Conservation (phyloP, 2,329 filamentous ascomycete species). For the Phyllachora maydis region DNA sequence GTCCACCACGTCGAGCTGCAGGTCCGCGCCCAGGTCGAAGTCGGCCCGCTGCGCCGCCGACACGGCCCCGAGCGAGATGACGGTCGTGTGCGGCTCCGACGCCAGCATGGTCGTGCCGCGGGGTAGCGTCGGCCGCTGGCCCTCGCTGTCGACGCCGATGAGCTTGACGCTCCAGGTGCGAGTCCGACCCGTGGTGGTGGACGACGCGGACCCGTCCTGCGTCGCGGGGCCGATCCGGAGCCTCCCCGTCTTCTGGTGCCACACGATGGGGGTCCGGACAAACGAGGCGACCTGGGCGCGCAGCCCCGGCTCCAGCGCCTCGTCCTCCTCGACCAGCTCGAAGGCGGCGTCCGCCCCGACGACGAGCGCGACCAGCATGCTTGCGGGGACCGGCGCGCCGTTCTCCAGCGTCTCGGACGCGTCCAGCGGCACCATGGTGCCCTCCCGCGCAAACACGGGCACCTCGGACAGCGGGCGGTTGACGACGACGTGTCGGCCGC, state of each 20-base stretch:
- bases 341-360: conserved; percentile 25
- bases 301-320: background rate
- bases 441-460: conserved; percentile 33
- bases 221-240: background rate
- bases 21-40: conserved; percentile 4
- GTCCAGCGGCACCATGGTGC: conserved; percentile 37
- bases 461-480: conserved; percentile 24
- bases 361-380: conserved; percentile 25
- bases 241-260: background rate
- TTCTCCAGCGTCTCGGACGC: conserved; percentile 17
- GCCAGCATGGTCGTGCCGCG: conserved; percentile 1
- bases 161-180: conserved; percentile 7
- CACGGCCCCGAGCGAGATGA: conserved; percentile 3
- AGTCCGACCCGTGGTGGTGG: background rate
- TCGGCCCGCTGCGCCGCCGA: conserved; percentile 3
- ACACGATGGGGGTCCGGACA: conserved; percentile 5
- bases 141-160: conserved; percentile 5
- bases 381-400: conserved; percentile 22
- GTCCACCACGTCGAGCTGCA: conserved; percentile 8
- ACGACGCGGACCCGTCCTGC: no score
- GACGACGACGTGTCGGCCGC: conserved; percentile 27
- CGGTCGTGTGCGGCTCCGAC: conserved; percentile 3
- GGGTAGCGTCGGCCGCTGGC: no score
- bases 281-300: conserved; percentile 3
- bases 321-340: conserved; percentile 23